Evolutionary conservation across 2,329 filamentous ascomycete species (phyloP).

Genomic region (Tolypocladium amazonense): DNA sequence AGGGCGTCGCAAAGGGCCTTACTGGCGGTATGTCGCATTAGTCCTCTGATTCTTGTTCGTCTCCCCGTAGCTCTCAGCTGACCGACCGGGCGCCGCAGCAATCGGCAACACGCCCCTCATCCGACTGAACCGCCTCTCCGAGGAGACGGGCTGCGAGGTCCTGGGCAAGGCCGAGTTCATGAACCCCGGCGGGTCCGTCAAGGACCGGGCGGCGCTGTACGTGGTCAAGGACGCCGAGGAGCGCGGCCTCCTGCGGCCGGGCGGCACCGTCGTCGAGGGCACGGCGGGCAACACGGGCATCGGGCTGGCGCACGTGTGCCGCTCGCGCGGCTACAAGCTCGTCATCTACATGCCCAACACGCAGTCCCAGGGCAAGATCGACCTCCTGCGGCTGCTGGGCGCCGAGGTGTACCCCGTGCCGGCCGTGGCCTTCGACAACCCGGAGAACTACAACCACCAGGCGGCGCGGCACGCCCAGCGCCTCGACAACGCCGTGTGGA

Average conservation of each 20-base stretch:
- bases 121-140: constrained; percentile 75
- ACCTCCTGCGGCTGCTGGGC: constrained; percentile 79
- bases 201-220: constrained; percentile 91
- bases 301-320: constrained; percentile 91
- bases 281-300: constrained; percentile 98
- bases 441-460: constrained; percentile 96
- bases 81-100: constrained; percentile 37
- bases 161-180: constrained; percentile 98
- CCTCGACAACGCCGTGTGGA: constrained; percentile 88
- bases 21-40: constrained; percentile 55
- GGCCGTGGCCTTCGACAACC: constrained; percentile 90
- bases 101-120: constrained; percentile 97
- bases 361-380: constrained; percentile 95
- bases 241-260: constrained; percentile 67
- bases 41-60: background rate
- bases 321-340: constrained; percentile 81
- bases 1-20: constrained; percentile 68
- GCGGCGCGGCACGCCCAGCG: constrained; percentile 79
- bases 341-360: constrained; percentile 99
- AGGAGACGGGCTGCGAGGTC: constrained; percentile 85
- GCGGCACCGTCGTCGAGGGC: constrained; percentile 92
- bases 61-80: background rate
- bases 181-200: constrained; percentile 93
- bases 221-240: constrained; percentile 92
- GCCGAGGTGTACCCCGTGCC: constrained; percentile 95